phyloP scores from a whole-genome alignment of 1,139 yeast genomes.

The Blastobotrys malaysiensis region DNA sequence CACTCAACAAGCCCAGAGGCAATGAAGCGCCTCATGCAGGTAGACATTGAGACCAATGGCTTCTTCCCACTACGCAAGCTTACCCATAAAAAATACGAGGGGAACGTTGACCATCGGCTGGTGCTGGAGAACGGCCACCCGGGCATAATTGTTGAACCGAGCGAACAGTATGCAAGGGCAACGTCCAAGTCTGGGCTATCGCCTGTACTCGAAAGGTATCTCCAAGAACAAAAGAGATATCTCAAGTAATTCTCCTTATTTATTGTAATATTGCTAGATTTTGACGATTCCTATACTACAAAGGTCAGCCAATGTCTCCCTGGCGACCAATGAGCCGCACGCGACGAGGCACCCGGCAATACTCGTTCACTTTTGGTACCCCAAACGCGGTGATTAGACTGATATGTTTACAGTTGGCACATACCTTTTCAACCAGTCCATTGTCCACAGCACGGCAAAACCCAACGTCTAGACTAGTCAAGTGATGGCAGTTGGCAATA shows the following conservation, averaged over 20 bases:
- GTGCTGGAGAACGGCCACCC: conserved; percentile 32
- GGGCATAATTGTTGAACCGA: not conserved
- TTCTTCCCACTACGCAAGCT: conserved; percentile 26
- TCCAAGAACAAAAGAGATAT: not conserved
- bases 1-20: conserved; percentile 20
- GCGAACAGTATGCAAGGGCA: not conserved
- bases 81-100: conserved; percentile 21
- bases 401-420: conserved; percentile 54
- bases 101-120: conserved; percentile 20
- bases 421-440: conserved; percentile 47
- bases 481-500: conserved; percentile 41
- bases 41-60: conserved; percentile 35
- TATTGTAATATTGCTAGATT: not conserved
- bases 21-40: conserved; percentile 26
- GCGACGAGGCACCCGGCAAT: conserved; percentile 40
- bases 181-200: not conserved
- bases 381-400: conserved; percentile 74
- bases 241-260: not conserved
- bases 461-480: conserved; percentile 65
- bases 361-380: conserved; percentile 58
- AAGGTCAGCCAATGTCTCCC: not conserved
- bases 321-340: conserved; percentile 72
- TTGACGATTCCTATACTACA: not conserved
- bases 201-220: not conserved
- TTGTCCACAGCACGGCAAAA: conserved; percentile 74